phyloP scores from a whole-genome alignment of 768 basidiomycete genomes.

The Podaxis sp. region DNA sequence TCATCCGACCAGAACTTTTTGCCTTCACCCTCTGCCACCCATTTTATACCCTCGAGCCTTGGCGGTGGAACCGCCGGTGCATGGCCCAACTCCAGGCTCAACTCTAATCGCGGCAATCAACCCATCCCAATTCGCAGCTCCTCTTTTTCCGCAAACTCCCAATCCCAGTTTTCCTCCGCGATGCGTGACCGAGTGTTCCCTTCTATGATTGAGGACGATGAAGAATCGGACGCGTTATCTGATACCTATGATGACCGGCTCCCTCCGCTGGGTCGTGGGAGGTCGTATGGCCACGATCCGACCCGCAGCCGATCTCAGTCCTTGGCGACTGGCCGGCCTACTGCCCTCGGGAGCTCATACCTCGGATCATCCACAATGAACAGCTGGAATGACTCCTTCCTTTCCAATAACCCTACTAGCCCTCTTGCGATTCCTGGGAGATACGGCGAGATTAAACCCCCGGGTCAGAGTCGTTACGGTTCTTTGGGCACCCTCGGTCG shows the following conservation, averaged over 20 bases:
- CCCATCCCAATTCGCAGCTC: slow-evolving; percentile 65
- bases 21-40: slow-evolving; percentile 51
- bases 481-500: slow-evolving; percentile 54
- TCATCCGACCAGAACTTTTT: slow-evolving; percentile 44
- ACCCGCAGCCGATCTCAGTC: slow-evolving; percentile 78
- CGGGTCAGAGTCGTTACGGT: slow-evolving; percentile 62
- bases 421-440: slow-evolving; percentile 52
- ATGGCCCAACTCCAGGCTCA: slow-evolving; percentile 47
- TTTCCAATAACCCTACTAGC: slow-evolving; percentile 29
- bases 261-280: slow-evolving; percentile 49
- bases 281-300: slow-evolving; percentile 59
- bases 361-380: slow-evolving; percentile 42
- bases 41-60: slow-evolving; percentile 49
- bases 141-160: slow-evolving; percentile 60
- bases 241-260: slow-evolving; percentile 62
- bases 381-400: slow-evolving; percentile 59
- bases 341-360: slow-evolving; percentile 51
- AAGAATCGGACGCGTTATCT: slow-evolving; percentile 58
- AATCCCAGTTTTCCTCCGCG: slow-evolving; percentile 55
- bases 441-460: slow-evolving; percentile 64
- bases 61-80: slow-evolving; percentile 32
- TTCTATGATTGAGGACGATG: slow-evolving; percentile 78
- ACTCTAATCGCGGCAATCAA: slow-evolving; percentile 40
- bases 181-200: slow-evolving; percentile 70
- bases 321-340: slow-evolving; percentile 60